A percentile compares a stretch with the other conserved stretches of the same genome.
Evolutionary conservation across 2,329 filamentous ascomycete genomes (phyloP).

Genomic region (Ceratocystis huliohia): DNA sequence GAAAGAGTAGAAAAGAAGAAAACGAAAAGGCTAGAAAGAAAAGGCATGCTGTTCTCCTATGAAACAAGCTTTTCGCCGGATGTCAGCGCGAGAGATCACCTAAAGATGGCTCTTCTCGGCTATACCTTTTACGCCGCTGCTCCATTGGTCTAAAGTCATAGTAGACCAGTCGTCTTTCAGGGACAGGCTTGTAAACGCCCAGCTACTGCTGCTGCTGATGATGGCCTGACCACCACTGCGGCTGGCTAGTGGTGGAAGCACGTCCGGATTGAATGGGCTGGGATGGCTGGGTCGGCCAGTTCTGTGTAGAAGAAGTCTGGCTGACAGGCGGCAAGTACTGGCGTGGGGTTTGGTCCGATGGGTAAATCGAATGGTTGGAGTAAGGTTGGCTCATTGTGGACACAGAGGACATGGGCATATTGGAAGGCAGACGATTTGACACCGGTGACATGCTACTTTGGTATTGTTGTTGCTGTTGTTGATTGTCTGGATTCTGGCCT

Average conservation of each 20-base stretch:
- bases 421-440: conserved; percentile 39
- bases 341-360: conserved; percentile 49
- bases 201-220: conserved; percentile 24
- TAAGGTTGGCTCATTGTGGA: conserved; percentile 48
- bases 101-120: not conserved
- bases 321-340: conserved; percentile 56
- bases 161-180: too few relatives aligned
- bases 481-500: not conserved
- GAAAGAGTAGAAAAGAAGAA: conserved; percentile 1
- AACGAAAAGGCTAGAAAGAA: too few relatives aligned
- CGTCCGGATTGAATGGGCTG: conserved; percentile 30
- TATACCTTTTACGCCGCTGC: not conserved
- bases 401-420: conserved; percentile 52
- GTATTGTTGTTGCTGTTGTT: not conserved
- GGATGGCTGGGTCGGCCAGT: conserved; percentile 49
- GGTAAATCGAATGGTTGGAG: conserved; percentile 45
- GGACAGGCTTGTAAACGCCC: not conserved
- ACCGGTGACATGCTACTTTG: not conserved
- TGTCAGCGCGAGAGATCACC: not conserved
- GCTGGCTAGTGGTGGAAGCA: conserved; percentile 22
- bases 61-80: too few relatives aligned
- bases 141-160: too few relatives aligned
- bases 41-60: too few relatives aligned
- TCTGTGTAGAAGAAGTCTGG: conserved; percentile 37
- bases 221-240: conserved; percentile 44